Evolutionary conservation across 805 yeast genomes (phyloP).

Genomic region (Saccharomycopsis oosterbeekiorum): DNA sequence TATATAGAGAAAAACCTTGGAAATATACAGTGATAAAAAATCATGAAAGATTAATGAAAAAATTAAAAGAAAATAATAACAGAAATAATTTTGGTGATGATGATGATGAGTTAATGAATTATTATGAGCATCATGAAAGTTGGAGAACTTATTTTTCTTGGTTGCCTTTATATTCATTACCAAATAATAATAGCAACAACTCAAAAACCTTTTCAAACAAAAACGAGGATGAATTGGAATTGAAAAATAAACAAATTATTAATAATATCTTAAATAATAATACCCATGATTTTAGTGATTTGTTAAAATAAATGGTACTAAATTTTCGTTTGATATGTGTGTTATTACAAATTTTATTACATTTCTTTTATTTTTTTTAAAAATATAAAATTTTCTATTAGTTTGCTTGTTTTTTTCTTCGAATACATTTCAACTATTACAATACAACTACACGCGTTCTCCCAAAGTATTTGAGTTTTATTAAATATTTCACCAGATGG

Average conservation of each 20-base stretch:
- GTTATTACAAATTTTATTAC: too few relatives aligned
- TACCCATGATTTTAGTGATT: constrained; percentile 16
- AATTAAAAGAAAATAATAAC: constrained; percentile 2
- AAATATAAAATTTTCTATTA: too few relatives aligned
- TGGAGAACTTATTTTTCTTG: constrained; percentile 34
- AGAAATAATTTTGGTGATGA: background rate
- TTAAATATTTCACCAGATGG: too few relatives aligned
- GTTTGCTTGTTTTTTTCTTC: background rate
- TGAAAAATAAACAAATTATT: background rate
- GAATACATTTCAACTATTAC: too few relatives aligned
- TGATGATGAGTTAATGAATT: constrained; percentile 19
- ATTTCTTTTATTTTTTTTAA: background rate
- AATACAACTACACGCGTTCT: too few relatives aligned
- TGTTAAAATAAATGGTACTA: background rate
- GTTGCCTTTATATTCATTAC: constrained; percentile 39
- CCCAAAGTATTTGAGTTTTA: too few relatives aligned
- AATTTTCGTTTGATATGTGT: background rate
- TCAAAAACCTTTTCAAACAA: background rate
- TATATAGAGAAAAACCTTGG: constrained; percentile 78
- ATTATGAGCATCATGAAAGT: constrained; percentile 20
- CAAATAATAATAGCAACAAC: constrained; percentile 20
- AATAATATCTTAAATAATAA: background rate
- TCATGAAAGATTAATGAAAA: constrained; percentile 5
- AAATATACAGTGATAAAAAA: constrained; percentile 27
- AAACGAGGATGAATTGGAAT: background rate